Evolutionary conservation across 2,329 filamentous ascomycete species (phyloP), one percentile per base, ranked within the genome.

Genomic region (Nectriaceae sp.): DNA sequence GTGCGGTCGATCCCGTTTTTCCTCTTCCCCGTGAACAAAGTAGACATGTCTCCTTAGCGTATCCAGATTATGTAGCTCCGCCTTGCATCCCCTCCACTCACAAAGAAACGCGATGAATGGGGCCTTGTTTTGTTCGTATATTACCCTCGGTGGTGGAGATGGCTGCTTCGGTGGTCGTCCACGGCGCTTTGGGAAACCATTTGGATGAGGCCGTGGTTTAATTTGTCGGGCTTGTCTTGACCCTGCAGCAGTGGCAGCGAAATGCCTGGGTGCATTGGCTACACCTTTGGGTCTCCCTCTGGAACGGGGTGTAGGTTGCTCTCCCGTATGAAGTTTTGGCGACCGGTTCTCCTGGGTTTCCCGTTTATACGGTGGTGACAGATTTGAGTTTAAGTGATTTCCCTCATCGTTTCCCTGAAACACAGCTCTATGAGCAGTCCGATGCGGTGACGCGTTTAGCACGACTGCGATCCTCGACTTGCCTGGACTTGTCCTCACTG

Each of bases 11-110:
- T 36, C 33, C 16, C 40, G 24, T 11, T 40, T n/a, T n/a, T 50
- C 37, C 1, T 54, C 70, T n/a, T 52, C 37, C 1, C 55, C 70
- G 60, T 87, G 83, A 3, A 84, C 71, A 13, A 73, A 56, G 16
- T 66, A 60, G 13, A 86, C 65, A 54, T 87, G 83, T 46, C 68
- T 70, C 20, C 77, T 72, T 35, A 87, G 63, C 10, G 82, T 86
- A 11, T 79, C 78, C 47, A 84, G 65, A 57, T 87, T 87, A 42
- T 85, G 81, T 39, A 87, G 69, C 65, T 85, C 79, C 3, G 83
- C 83, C 22, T 71, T 74, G 59, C 83, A 87, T 0, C 70, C 70
- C 19, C 67, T 54, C 83, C 83, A 87, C 62, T 85, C 80, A 64
- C 83, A 87, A 10, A 75, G 49, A 58, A 82, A 87, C 2, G 72